Evolutionary conservation across 305 asterid species (phyloP).

Genomic region (Nicotiana rustica): DNA sequence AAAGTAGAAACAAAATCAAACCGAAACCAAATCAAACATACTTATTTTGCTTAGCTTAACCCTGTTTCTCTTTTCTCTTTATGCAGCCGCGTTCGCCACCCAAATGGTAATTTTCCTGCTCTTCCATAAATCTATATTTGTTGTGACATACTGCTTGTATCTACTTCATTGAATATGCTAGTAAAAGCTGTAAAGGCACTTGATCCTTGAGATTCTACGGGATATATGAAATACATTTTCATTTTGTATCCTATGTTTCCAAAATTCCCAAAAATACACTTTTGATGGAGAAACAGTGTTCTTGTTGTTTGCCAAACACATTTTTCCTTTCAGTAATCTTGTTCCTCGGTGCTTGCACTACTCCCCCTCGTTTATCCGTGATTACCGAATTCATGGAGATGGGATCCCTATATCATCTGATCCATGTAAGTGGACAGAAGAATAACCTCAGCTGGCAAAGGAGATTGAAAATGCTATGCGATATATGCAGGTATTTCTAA

Average conservation of each 20-base stretch:
- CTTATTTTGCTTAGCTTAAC: slow-evolving; percentile 41
- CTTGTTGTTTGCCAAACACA: slow-evolving; percentile 35
- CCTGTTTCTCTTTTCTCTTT: slow-evolving; percentile 46
- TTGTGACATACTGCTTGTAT: slow-evolving; percentile 6
- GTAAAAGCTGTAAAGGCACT: slow-evolving; percentile 29
- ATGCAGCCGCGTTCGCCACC: slow-evolving; percentile 98
- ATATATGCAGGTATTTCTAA: slow-evolving; percentile 89
- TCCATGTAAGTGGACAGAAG: slow-evolving; percentile 94
- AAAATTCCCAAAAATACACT: neutral
- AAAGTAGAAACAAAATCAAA: slow-evolving; percentile 4
- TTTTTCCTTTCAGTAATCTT: slow-evolving; percentile 76
- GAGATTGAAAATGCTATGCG: slow-evolving; percentile 94
- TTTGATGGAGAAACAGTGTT: neutral
- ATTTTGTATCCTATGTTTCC: neutral
- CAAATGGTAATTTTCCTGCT: slow-evolving; percentile 79
- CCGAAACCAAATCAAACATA: neutral
- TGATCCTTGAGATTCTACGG: slow-evolving; percentile 9
- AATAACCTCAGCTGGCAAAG: slow-evolving; percentile 91
- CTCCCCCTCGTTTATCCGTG: slow-evolving; percentile 94
- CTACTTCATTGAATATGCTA: neutral
- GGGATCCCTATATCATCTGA: slow-evolving; percentile 93
- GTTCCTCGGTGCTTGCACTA: slow-evolving; percentile 98
- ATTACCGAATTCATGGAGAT: slow-evolving; percentile 97
- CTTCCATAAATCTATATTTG: slow-evolving; percentile 33
- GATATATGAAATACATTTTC: slow-evolving; percentile 24